Evolutionary conservation across 257 asterid species (phyloP).

Genomic region (Salvia hispanica): DNA sequence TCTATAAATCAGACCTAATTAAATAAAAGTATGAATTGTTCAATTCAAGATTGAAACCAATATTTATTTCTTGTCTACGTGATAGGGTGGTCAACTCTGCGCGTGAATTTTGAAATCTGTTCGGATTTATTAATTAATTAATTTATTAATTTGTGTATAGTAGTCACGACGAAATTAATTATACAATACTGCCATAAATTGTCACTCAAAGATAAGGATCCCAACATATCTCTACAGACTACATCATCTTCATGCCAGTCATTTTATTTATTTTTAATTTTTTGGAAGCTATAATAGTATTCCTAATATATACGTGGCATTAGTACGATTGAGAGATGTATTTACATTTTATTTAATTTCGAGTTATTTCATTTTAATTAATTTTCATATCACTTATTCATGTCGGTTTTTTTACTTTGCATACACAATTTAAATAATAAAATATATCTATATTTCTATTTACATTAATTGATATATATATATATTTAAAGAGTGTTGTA

Average conservation of each 20-base stretch:
- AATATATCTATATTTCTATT: too few species aligned
- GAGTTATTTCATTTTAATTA: too few species aligned
- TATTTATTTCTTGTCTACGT: neutral
- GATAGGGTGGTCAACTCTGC: constrained; percentile 41
- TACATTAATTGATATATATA: too few species aligned
- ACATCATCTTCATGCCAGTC: neutral
- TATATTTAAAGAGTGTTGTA: too few species aligned
- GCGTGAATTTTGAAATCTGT: constrained; percentile 19
- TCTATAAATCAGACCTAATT: constrained; percentile 17
- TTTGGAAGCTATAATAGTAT: too few species aligned
- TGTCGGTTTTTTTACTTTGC: too few species aligned
- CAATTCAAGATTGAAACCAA: neutral
- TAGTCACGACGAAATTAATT: neutral
- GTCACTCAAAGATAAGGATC: constrained; percentile 20
- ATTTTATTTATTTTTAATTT: neutral
- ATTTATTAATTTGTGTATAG: neutral
- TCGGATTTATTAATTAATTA: constrained; percentile 5
- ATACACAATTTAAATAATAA: too few species aligned
- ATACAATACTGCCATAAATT: neutral
- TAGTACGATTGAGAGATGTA: too few species aligned
- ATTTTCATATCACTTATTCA: too few species aligned
- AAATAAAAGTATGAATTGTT: neutral
- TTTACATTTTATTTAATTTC: too few species aligned
- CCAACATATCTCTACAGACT: neutral
- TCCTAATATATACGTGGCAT: too few species aligned